Percentiles rank a stretch among this genome's conserved stretches.
Conservation (phyloP, 345 rosid genomes). For the Rubroshorea leprosula region DNA sequence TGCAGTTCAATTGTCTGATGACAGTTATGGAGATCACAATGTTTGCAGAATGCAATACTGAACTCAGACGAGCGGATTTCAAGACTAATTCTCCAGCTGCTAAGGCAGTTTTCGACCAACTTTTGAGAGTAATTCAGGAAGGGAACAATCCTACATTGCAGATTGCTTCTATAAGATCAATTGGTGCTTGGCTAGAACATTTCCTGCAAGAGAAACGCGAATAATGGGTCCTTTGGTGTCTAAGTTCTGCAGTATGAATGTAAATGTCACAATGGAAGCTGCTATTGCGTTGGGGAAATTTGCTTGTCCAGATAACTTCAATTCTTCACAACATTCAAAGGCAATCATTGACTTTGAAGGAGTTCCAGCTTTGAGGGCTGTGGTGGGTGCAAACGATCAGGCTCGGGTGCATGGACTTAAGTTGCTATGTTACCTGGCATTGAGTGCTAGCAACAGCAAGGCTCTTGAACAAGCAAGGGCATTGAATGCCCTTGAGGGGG, state of each 20-base stretch:
- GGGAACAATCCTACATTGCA: slow-evolving; percentile 27
- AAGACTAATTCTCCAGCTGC: slow-evolving; percentile 59
- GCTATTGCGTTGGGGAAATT: slow-evolving; percentile 52
- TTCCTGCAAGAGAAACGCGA: slow-evolving; percentile 48
- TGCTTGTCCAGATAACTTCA: slow-evolving; percentile 48
- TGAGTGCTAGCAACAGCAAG: slow-evolving; percentile 47
- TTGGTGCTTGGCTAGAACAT: slow-evolving; percentile 52
- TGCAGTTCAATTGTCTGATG: slow-evolving; percentile 49
- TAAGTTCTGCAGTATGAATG: slow-evolving; percentile 27
- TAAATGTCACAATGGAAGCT: slow-evolving; percentile 41
- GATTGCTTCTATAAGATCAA: slow-evolving; percentile 41
- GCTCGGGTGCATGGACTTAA: slow-evolving; percentile 35
- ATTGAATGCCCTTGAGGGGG: slow-evolving; percentile 40
- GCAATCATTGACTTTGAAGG: slow-evolving; percentile 50
- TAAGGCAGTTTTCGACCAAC: slow-evolving; percentile 50
- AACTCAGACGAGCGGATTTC: slow-evolving; percentile 50
- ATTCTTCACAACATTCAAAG: slow-evolving; percentile 42
- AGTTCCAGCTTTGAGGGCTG: slow-evolving; percentile 37
- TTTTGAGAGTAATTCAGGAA: slow-evolving; percentile 43
- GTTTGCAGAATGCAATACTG: slow-evolving; percentile 44
- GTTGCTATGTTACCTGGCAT: slow-evolving; percentile 45
- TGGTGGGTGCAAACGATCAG: slow-evolving; percentile 27
- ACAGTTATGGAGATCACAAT: slow-evolving; percentile 41
- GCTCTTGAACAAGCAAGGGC: slow-evolving; percentile 53
- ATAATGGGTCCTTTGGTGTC: slow-evolving; percentile 40